Evolutionary conservation across 1,139 yeast species (phyloP).

Genomic region (Casaregolazyma suthepensis): DNA sequence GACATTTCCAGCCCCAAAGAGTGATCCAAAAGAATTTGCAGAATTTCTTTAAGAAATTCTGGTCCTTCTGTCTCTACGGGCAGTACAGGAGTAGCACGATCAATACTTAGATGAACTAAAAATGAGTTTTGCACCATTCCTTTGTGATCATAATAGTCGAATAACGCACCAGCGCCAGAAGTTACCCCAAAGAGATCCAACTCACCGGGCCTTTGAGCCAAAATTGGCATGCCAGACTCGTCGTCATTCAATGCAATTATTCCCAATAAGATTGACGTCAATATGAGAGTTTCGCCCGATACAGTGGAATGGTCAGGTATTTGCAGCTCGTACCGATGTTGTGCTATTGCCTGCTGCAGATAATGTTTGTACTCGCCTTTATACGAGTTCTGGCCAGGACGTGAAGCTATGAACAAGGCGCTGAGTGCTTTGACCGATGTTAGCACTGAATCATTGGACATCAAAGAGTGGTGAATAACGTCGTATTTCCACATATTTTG

Average conservation of each 20-base stretch:
- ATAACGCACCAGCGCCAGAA: not conserved
- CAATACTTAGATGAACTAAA: not conserved
- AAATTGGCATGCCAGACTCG: not conserved
- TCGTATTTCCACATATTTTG: conserved; percentile 4
- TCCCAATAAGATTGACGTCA: conserved; percentile 1
- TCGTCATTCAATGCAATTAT: not conserved
- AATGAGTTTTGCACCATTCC: not conserved
- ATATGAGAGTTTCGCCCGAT: not conserved
- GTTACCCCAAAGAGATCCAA: conserved; percentile 1
- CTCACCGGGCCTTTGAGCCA: not conserved
- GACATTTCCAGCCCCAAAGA: not conserved
- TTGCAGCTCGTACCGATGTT: conserved; percentile 1
- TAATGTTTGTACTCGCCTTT: not conserved
- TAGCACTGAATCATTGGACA: not conserved
- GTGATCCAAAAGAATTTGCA: not conserved
- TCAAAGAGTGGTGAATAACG: not conserved
- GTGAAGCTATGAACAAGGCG: not conserved
- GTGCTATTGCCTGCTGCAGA: not conserved
- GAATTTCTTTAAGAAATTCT: not conserved
- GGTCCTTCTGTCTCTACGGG: not conserved
- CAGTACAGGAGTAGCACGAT: not conserved
- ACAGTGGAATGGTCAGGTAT: not conserved
- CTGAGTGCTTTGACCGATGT: not conserved
- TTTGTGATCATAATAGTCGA: not conserved
- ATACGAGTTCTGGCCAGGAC: not conserved